Evolutionary conservation across 2,329 filamentous ascomycete species (phyloP), one percentile per base, ranked within the genome.

Genomic region (Colletotrichum spinosum): DNA sequence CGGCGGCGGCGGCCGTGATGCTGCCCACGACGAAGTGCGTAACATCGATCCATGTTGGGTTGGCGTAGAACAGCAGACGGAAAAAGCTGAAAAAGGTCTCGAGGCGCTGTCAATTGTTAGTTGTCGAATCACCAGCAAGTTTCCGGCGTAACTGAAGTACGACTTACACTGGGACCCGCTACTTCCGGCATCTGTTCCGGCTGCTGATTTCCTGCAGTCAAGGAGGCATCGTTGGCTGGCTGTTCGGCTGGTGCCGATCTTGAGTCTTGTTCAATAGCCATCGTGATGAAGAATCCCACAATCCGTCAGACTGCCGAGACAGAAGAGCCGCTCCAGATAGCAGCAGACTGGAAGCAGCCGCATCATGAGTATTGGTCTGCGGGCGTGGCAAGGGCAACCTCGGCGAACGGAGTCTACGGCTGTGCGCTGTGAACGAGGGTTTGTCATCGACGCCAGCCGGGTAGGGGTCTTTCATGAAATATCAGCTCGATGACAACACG

Each of bases 1-100:
- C 84, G 41, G 84, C 80, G 45, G 80, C 83, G 49, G 84, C 81
- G 44, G 83, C 79, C 61, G 78, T 77, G 42, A 69, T 49, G 33
- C 54, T 49, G 55, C 66, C 68, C 35, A 55, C 60, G 52, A 67
- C 41, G 38, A 69, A 59, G 37, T 69, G 60, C 5, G 34, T n/a
- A 44, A 61, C 42, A 49, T 71, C 68, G 34, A 70, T 15, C 41
- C 59, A 68, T 56, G 68, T 66, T 41, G 69, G 68, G 41, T 67
- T 49, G 41, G 56, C 67, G 35, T 63, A 59, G 55, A 65, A 55
- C 10, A 55, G 13, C 25, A 55, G 59, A 11, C 35, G 42, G n/a
- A 65, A 67, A 44, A 41, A 53, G 48, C 54, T 59, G 37, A 59
- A 64, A 13, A 54, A 33, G 10, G 59, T 45, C 39, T 64, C 48